Conservation (phyloP, 2,329 filamentous ascomycete species). For the Blumeriella jaapii region DNA sequence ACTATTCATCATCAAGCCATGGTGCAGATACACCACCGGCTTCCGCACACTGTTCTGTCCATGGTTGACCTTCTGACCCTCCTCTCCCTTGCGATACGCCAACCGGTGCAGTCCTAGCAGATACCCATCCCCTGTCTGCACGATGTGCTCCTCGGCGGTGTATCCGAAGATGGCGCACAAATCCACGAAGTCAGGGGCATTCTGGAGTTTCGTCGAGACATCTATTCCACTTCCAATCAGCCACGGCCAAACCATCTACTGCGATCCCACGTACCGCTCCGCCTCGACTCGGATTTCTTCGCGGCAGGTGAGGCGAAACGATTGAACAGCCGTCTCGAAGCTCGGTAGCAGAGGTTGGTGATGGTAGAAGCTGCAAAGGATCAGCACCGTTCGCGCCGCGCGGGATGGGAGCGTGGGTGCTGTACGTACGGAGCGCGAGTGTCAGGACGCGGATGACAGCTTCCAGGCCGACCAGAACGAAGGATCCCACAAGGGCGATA, state of each 20-base stretch:
- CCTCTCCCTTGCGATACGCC: slow-evolving; percentile 72
- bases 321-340: slow-evolving; percentile 76
- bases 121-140: slow-evolving; percentile 90
- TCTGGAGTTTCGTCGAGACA: slow-evolving; percentile 65
- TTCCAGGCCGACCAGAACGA: slow-evolving; percentile 73
- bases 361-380: slow-evolving; percentile 55
- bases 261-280: slow-evolving; percentile 51
- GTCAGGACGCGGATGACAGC: slow-evolving; percentile 76
- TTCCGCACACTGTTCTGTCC: slow-evolving; percentile 59
- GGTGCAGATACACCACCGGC: slow-evolving; percentile 85
- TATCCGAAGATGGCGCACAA: slow-evolving; percentile 89
- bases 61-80: slow-evolving; percentile 65
- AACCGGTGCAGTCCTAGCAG: slow-evolving; percentile 81
- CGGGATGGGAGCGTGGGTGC: background rate
- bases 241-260: slow-evolving; percentile 46
- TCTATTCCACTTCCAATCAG: slow-evolving; percentile 32
- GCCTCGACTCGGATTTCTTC: slow-evolving; percentile 54
- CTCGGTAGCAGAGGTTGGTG: slow-evolving; percentile 70
- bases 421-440: slow-evolving; percentile 65
- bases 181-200: slow-evolving; percentile 85
- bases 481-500: slow-evolving; percentile 71
- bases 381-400: slow-evolving; percentile 5
- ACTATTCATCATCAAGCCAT: slow-evolving; percentile 96
- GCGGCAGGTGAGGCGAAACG: slow-evolving; percentile 58
- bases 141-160: slow-evolving; percentile 89